Base-by-base conservation (phyloP, 345 rosid genomes). In the Tarenaya hassleriana region DNA sequence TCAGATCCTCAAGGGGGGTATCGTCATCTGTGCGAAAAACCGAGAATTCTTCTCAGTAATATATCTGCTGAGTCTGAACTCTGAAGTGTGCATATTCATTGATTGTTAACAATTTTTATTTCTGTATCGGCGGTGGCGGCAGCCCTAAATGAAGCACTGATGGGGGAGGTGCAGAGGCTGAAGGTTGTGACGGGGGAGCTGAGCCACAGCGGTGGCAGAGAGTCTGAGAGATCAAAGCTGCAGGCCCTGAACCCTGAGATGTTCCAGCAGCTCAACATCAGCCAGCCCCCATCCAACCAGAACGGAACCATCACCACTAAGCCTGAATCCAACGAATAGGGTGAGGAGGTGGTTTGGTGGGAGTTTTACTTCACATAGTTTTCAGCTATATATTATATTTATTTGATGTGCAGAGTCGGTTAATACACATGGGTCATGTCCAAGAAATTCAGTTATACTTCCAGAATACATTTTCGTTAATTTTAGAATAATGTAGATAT, bases 121-220 rank as follows among this genome's bases (percentile, higher is more conserved):
- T 33, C 7, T 7, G 10, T 33, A 7, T 7, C 35, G 35, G 7
- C 35, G 7, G 35, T 33, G 7, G 16, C 58, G 63, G 56, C 75
- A 78, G 88, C 82, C 55, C 47, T 78, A 47, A 82, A 76, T 41
- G 85, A 82, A 32, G 74, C 82, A 37, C 52, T 78, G 39, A 62
- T 33, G 8, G 72, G 64, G 1, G 85, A 82, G 62, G 74, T 74
- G 12, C 81, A 67, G 39, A 67, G 79, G 24, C 56, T 82, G 64
- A 74, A 73, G 64, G 41, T 61, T 3, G 55, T 64, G 0, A 57
- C 58, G 1, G 62, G 73, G 11, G 77, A 78, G 47, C 16, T 31
- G 7, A 66, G 67, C 20, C 72, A 68, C 32, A 64, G 47, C 50
- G 1, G 60, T 17, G 47, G 9, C 47, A 35, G 40, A 14, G 70